Evolutionary conservation across 495 filamentous ascomycete genomes (phyloP).

Genomic region (Ramalina intermedia): DNA sequence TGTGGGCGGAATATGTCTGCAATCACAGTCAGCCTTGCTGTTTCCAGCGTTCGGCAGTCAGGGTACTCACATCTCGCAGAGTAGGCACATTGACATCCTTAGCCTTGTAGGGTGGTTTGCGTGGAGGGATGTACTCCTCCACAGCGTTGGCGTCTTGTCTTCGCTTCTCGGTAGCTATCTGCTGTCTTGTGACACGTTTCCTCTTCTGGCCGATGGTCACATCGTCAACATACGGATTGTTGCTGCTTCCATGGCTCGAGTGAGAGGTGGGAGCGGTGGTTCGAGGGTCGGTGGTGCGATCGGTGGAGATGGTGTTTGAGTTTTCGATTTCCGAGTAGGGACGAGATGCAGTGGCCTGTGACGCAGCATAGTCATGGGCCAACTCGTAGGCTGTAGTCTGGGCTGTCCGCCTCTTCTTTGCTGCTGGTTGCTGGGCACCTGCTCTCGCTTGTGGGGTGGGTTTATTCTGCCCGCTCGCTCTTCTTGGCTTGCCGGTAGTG

Average conservation of each 20-base stretch:
- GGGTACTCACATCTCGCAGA: conserved; percentile 59
- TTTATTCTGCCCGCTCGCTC: conserved; percentile 32
- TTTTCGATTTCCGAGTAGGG: conserved; percentile 55
- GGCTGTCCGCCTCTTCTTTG: conserved; percentile 51
- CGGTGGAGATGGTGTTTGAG: conserved; percentile 61
- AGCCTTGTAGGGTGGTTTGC: conserved; percentile 79
- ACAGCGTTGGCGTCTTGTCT: conserved; percentile 61
- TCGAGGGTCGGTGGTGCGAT: conserved; percentile 71
- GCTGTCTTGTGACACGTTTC: conserved; percentile 64
- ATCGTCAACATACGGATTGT: conserved; percentile 37
- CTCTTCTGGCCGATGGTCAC: conserved; percentile 63
- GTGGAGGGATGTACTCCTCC: conserved; percentile 67
- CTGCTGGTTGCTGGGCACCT: conserved; percentile 33
- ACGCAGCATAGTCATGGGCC: conserved; percentile 42
- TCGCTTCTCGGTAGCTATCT: conserved; percentile 69
- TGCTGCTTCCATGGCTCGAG: conserved; percentile 46
- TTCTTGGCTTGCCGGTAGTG: conserved; percentile 8
- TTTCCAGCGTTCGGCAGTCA: not conserved
- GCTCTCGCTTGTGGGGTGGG: conserved; percentile 17
- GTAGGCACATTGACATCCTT: conserved; percentile 77
- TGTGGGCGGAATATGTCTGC: conserved; percentile 27
- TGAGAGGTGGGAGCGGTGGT: conserved; percentile 87
- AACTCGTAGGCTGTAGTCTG: conserved; percentile 50
- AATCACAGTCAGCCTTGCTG: conserved; percentile 8
- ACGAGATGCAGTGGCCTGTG: conserved; percentile 50